phyloP scores from a whole-genome alignment of 495 filamentous ascomycete species.

The Pyronema domesticum region DNA sequence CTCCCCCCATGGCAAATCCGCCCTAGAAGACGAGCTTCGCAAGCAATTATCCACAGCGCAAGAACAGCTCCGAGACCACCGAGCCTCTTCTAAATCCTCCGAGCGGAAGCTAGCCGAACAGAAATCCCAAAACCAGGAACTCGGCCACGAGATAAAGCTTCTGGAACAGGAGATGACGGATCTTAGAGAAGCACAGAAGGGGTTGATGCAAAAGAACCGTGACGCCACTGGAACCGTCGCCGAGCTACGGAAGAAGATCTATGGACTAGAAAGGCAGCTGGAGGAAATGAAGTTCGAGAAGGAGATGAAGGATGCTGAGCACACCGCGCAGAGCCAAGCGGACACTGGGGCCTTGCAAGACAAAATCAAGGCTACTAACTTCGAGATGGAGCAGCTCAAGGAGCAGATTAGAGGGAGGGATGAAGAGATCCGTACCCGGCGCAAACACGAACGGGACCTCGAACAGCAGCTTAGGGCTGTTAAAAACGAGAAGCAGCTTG shows the following conservation, averaged over 20 bases:
- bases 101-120: slow-evolving; percentile 21
- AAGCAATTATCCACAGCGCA: slow-evolving; percentile 46
- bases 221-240: slow-evolving; percentile 29
- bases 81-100: slow-evolving; percentile 29
- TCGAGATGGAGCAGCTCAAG: slow-evolving; percentile 46
- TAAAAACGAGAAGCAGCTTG: slow-evolving; percentile 39
- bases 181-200: slow-evolving; percentile 16
- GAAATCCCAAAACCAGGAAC: slow-evolving; percentile 24
- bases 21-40: slow-evolving; percentile 43
- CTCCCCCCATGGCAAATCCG: slow-evolving; percentile 33
- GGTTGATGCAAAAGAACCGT: slow-evolving; percentile 26
- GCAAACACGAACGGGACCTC: slow-evolving; percentile 34
- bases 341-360: slow-evolving; percentile 51
- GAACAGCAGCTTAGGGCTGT: slow-evolving; percentile 38
- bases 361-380: slow-evolving; percentile 45
- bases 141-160: slow-evolving; percentile 31
- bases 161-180: slow-evolving; percentile 29
- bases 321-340: slow-evolving; percentile 26
- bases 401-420: slow-evolving; percentile 39
- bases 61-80: slow-evolving; percentile 40
- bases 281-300: slow-evolving; percentile 36
- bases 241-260: slow-evolving; percentile 37
- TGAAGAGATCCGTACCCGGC: slow-evolving; percentile 27
- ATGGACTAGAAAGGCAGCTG: slow-evolving; percentile 38
- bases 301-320: slow-evolving; percentile 21